A percentile compares a stretch with the other conserved stretches of the same genome.
These are phyloP conservation scores for Aspergillus latus DNA, from an alignment of 2,329 filamentous ascomycete species.

Conservation along the genomic window DNA sequence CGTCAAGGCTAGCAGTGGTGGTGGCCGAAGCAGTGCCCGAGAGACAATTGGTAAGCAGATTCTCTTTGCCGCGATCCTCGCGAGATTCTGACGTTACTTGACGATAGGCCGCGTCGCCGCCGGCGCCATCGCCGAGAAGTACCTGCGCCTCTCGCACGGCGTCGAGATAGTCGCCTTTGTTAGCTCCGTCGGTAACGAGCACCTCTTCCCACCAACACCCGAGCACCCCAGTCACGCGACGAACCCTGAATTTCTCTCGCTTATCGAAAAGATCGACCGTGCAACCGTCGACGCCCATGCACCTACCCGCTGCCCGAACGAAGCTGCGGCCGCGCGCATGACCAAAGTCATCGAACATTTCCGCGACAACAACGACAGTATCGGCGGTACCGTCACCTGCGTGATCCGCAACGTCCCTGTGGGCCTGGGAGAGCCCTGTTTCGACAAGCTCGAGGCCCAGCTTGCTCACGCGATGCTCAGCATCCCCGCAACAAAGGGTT, in stretches of 20 bases:
- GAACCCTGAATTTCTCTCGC: conserved; percentile 74
- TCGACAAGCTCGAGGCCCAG: conserved; percentile 91
- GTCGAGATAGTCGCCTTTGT: conserved; percentile 92
- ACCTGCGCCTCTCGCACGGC: conserved; percentile 74
- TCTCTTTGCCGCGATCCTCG: not conserved
- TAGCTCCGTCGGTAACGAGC: conserved; percentile 75
- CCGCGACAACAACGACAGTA: conserved; percentile 78
- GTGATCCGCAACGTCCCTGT: conserved; percentile 83
- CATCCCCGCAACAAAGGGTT: conserved; percentile 93
- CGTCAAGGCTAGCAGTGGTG: conserved; percentile 84
- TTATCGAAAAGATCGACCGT: conserved; percentile 72
- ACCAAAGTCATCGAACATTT: conserved; percentile 74
- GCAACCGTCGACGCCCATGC: conserved; percentile 75
- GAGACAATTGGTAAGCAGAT: conserved; percentile 77
- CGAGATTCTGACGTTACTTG: not conserved
- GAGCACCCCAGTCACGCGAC: conserved; percentile 67
- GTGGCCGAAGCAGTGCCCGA: conserved; percentile 85
- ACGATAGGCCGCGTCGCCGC: conserved; percentile 73
- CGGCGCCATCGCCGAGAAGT: conserved; percentile 91
- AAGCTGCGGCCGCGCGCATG: conserved; percentile 67
- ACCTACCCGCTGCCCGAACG: conserved; percentile 84
- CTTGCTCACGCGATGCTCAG: conserved; percentile 92
- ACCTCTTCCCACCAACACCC: conserved; percentile 71
- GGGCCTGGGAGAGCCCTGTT: conserved; percentile 88
- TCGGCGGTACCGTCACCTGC: conserved; percentile 92